These are phyloP conservation scores for Coemansia sp. DNA, from an alignment of 192 early-diverging fungal species.

Conservation along the genomic window DNA sequence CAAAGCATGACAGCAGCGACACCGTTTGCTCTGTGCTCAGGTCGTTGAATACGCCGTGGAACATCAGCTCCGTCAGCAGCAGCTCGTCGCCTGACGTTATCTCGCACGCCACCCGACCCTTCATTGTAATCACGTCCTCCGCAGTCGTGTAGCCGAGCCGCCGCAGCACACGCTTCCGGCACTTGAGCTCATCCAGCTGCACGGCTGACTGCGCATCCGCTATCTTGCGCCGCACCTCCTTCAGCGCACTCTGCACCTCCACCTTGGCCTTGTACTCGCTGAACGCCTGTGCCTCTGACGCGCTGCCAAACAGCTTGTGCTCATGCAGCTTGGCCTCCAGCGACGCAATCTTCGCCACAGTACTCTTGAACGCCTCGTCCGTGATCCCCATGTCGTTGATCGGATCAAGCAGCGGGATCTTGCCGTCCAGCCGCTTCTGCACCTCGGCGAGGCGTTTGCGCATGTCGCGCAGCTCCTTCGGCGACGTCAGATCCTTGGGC, in stretches of 20 bases:
- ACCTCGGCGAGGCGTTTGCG: slow-evolving; percentile 72
- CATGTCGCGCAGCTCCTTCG: slow-evolving; percentile 61
- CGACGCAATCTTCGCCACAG: slow-evolving; percentile 72
- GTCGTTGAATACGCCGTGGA: slow-evolving; percentile 96
- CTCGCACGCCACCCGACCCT: slow-evolving; percentile 98
- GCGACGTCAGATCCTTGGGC: slow-evolving; percentile 68
- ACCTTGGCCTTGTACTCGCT: slow-evolving; percentile 69
- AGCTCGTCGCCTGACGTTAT: slow-evolving; percentile 94
- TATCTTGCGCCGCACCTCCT: slow-evolving; percentile 71
- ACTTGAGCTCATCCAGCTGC: slow-evolving; percentile 92
- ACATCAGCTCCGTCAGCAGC: slow-evolving; percentile 94
- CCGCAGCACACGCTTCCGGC: slow-evolving; percentile 86
- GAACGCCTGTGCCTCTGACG: slow-evolving; percentile 63
- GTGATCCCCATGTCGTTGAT: slow-evolving; percentile 85
- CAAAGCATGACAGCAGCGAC: slow-evolving; percentile 89
- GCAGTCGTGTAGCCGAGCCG: slow-evolving; percentile 85
- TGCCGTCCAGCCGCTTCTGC: slow-evolving; percentile 68
- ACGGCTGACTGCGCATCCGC: slow-evolving; percentile 77
- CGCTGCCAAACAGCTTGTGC: slow-evolving; percentile 62
- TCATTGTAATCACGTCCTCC: slow-evolving; percentile 91
- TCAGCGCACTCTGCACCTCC: slow-evolving; percentile 62
- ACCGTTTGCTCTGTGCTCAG: slow-evolving; percentile 84
- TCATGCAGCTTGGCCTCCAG: slow-evolving; percentile 69
- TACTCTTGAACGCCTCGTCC: slow-evolving; percentile 75
- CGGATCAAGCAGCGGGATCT: slow-evolving; percentile 87